Conservation (phyloP, 192 early-diverging fungal genomes). For the Gryganskiella cystojenkinii region DNA sequence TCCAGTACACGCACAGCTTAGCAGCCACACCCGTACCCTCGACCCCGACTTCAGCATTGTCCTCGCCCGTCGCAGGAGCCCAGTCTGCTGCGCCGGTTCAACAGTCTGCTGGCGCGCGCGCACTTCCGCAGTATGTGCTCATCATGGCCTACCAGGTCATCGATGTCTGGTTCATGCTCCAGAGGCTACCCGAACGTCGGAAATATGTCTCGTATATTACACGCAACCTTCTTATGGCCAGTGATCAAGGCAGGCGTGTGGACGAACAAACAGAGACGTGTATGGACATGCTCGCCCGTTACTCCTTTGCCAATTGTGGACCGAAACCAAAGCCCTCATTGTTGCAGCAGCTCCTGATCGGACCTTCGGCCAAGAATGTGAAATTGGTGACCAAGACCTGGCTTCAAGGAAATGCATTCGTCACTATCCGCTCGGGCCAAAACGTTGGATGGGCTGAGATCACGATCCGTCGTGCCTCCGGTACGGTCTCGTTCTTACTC, state of each 20-base stretch:
- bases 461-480: slow-evolving; percentile 83
- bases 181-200: slow-evolving; percentile 77
- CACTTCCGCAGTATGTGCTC: slow-evolving; percentile 82
- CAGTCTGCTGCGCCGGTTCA: slow-evolving; percentile 6
- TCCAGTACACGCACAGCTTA: slow-evolving; percentile 66
- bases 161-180: slow-evolving; percentile 87
- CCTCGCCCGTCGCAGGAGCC: slow-evolving; percentile 23
- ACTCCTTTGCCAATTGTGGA: slow-evolving; percentile 78
- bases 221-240: slow-evolving; percentile 74
- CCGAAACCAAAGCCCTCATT: slow-evolving; percentile 68
- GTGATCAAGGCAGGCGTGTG: slow-evolving; percentile 60
- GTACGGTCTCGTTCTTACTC: slow-evolving; percentile 73
- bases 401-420: slow-evolving; percentile 87
- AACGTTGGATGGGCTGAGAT: slow-evolving; percentile 83
- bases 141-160: slow-evolving; percentile 96
- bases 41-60: slow-evolving; percentile 23
- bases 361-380: slow-evolving; percentile 49
- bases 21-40: slow-evolving; percentile 21
- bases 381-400: slow-evolving; percentile 74
- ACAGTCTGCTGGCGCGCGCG: slow-evolving; percentile 38
- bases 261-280: slow-evolving; percentile 95
- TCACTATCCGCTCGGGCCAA: slow-evolving; percentile 79
- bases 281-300: slow-evolving; percentile 93
- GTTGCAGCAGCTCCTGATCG: slow-evolving; percentile 65
- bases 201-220: slow-evolving; percentile 87